A percentile compares a stretch with the other conserved stretches of the same genome.
Conservation (phyloP, 345 rosid species). For the Abelmoschus esculentus region DNA sequence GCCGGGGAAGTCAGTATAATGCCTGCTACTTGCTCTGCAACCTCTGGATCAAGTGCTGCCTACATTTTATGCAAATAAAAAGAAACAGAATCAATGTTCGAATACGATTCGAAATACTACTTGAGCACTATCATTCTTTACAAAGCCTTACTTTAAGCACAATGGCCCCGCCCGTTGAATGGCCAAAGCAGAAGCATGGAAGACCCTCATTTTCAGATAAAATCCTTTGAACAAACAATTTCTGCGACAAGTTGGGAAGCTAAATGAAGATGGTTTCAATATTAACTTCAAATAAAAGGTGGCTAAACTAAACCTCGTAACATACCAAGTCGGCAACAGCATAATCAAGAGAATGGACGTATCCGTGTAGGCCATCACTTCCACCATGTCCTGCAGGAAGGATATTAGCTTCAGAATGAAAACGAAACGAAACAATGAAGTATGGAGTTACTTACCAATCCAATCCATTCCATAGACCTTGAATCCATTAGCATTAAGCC, state of each 20-base stretch:
- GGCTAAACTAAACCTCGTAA: not conserved
- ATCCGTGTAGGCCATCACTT: slow-evolving; percentile 15
- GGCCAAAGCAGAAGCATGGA: slow-evolving; percentile 90
- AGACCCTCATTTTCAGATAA: slow-evolving; percentile 56
- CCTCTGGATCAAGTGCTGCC: slow-evolving; percentile 66
- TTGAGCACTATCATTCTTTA: not conserved
- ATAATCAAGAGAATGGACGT: slow-evolving; percentile 76
- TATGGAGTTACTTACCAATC: slow-evolving; percentile 51
- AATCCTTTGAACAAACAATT: slow-evolving; percentile 57
- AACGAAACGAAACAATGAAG: no score
- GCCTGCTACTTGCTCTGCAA: slow-evolving; percentile 54
- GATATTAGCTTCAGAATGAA: slow-evolving; percentile 1
- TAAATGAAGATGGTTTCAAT: not conserved
- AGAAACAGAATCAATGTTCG: not conserved
- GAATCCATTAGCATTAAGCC: slow-evolving; percentile 68
- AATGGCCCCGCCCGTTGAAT: slow-evolving; percentile 90
- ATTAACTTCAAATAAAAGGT: not conserved
- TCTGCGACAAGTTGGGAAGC: slow-evolving; percentile 34
- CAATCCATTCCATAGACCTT: slow-evolving; percentile 92
- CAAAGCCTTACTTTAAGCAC: slow-evolving; percentile 54
- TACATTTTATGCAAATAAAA: slow-evolving; percentile 11
- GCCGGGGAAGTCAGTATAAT: slow-evolving; percentile 88
- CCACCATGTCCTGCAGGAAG: slow-evolving; percentile 65
- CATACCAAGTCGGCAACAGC: slow-evolving; percentile 71
- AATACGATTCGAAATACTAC: slow-evolving; percentile 21